Base-by-base conservation (phyloP, 148 eudicot species). In the Pharnaceum exiguum region DNA sequence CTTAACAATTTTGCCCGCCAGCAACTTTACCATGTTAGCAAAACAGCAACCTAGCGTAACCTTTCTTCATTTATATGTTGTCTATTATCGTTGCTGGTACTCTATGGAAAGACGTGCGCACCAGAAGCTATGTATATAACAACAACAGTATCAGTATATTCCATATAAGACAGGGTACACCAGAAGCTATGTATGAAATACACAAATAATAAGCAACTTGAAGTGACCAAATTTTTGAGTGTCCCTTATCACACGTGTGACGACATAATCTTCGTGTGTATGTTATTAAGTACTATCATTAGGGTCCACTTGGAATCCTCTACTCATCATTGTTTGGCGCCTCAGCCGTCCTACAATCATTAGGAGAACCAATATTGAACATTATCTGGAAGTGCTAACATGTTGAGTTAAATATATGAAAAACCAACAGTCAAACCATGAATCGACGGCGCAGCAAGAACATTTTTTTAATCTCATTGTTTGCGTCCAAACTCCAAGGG, bases 261-360 rank as follows among this genome's bases (percentile, higher is more conserved):
- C 52, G 43, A 44, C 52, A 42, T 53, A 13, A 63, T 37, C 44
- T 51, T 51, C 31, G 24, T 19, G 13, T 35, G 7, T 18, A 32
- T 35, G 35, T 29, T 10, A 60, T 46, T 12, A 29, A 27, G 29
- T n/a, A n/a, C n/a, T n/a, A 9, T 19, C 26, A 12, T 48, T 61
- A 22, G 35, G 37, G 52, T 26, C 46, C 50, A 44, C 50, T 45
- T n/a, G 28, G 44, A 33, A 45, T 33, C 21, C 18, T 54, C 55
- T 33, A 30, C 59, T 64, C 69, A 65, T 65, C 69, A 65, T 65
- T 65, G 46, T 55, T 44, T 65, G 52, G 69, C 54, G 55, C 47
- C 46, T 55, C 45, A 21, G 63, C 16, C 52, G 2, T 42, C 12
- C 10, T 30, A 40, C 37, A 21, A 53, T 23, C 60, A 45, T 65